Base-by-base conservation (phyloP, 768 basidiomycete species). In the Leucosporidium yakuticum region DNA sequence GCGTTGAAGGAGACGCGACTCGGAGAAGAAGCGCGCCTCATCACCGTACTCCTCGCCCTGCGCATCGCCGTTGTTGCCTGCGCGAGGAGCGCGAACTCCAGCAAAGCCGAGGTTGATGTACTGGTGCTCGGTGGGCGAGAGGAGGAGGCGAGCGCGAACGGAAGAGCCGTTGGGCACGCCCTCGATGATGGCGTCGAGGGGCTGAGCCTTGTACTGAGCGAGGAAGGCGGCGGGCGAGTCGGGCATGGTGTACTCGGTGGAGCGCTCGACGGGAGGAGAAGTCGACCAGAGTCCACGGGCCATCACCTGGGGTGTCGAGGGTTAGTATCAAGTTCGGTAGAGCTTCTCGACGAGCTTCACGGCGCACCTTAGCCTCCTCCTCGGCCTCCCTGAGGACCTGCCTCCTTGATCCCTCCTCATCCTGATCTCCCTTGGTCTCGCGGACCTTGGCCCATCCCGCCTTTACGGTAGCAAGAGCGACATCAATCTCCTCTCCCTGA, bases 391-490 rank as follows among this genome's bases (percentile, higher is more conserved):
- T 85, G 74, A 86, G 86, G 73, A 81, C 87, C 61, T 81, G 75
- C 76, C 93, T 88, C 32, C 91, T 87, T 29, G 91, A 89, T 1
- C 87, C 87, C 23, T 86, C 84, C 51, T 94, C 91, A 25, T 89
- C 85, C 79, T 88, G 92, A 73, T 69, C 77, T 74, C 19, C 77
- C 76, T 47, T 74, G 49, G 39, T 48, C 69, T 97, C 95, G 78
- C 96, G 91, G 53, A 92, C 81, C 79, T 90, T 94, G 17, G 85
- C 91, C 92, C 92, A 97, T n/a, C 95, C 96, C 68, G 84, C 85
- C 76, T 83, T 85, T 50, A 98, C 83, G n/a, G 95, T 78, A 76
- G 92, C 89, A 0, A 83, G 82, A 6, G 86, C 82, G 27, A 94
- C 78, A 74, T 94, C 91, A 62, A 85, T 77, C 11, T 88, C 89